Evolutionary conservation across 2,329 filamentous ascomycete species (phyloP).

Genomic region (Monilinia fructigena): DNA sequence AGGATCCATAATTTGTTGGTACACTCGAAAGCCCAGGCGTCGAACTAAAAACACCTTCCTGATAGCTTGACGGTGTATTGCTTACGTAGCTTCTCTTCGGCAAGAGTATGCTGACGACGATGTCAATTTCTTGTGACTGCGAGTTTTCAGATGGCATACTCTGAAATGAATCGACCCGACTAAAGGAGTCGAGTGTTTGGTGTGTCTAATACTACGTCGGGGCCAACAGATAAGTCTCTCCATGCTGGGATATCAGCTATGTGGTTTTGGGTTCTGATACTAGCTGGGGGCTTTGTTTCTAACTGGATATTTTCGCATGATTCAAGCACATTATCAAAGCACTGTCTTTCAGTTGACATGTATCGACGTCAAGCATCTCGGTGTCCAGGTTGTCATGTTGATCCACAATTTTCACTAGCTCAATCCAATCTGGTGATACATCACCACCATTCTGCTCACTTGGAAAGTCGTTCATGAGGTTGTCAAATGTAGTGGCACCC

Average conservation of each 20-base stretch:
- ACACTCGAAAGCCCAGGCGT: slow-evolving; percentile 12
- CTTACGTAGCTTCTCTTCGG: not conserved
- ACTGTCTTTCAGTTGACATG: not conserved
- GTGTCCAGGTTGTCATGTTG: slow-evolving; percentile 4
- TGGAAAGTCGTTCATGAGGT: not conserved
- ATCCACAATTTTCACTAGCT: slow-evolving; percentile 4
- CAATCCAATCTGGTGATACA: not conserved
- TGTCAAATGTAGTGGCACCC: not conserved
- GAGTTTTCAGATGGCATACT: not conserved
- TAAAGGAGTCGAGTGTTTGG: slow-evolving; percentile 5
- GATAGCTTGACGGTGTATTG: slow-evolving; percentile 14
- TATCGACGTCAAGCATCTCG: slow-evolving; percentile 3
- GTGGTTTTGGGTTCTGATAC: not conserved
- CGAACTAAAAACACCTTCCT: slow-evolving; percentile 23
- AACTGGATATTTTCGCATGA: not conserved
- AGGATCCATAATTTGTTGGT: slow-evolving; percentile 13
- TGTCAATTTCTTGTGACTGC: slow-evolving; percentile 9
- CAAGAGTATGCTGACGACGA: not conserved
- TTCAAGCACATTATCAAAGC: not conserved
- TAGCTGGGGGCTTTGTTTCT: not conserved
- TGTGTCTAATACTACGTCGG: not conserved
- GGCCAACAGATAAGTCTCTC: not conserved
- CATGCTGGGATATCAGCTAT: slow-evolving; percentile 14
- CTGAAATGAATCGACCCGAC: not conserved
- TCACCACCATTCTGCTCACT: not conserved